phyloP scores from a whole-genome alignment of 75 land plant genomes.

The Pseudotsuga menziesii region DNA sequence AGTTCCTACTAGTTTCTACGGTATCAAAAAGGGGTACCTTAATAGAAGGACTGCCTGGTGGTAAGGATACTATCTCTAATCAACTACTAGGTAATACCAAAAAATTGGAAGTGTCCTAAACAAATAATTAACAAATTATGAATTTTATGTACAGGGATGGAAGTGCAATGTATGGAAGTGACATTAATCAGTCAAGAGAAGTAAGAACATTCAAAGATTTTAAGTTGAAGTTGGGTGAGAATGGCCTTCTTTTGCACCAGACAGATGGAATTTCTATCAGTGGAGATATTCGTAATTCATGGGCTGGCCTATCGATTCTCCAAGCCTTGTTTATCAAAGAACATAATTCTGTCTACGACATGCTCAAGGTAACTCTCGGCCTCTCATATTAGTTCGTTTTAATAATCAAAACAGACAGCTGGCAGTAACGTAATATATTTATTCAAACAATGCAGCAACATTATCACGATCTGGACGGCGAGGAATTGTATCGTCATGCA shows the following conservation, averaged over 20 bases:
- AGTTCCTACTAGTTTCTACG: too few species aligned
- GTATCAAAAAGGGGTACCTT: too few species aligned
- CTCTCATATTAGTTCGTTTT: background rate
- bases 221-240: slow-evolving; percentile 28
- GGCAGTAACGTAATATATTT: background rate
- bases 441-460: slow-evolving; percentile 18
- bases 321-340: slow-evolving; percentile 60
- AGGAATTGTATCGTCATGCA: slow-evolving; percentile 45
- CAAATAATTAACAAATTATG: too few species aligned
- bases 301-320: slow-evolving; percentile 55
- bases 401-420: background rate
- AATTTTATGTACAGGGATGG: too few species aligned
- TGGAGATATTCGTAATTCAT: slow-evolving; percentile 58
- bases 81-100: too few species aligned
- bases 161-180: too few species aligned
- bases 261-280: slow-evolving; percentile 37
- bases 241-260: slow-evolving; percentile 20
- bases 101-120: too few species aligned
- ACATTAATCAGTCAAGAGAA: too few species aligned
- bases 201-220: too few species aligned
- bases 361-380: slow-evolving; percentile 24
- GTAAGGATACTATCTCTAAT: too few species aligned
- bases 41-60: too few species aligned
- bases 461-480: slow-evolving; percentile 40
- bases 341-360: slow-evolving; percentile 69